Percentiles rank a stretch among this genome's conserved stretches.
Conservation (phyloP, 108 stramenopile species). For the Schizochytrium sp. region DNA sequence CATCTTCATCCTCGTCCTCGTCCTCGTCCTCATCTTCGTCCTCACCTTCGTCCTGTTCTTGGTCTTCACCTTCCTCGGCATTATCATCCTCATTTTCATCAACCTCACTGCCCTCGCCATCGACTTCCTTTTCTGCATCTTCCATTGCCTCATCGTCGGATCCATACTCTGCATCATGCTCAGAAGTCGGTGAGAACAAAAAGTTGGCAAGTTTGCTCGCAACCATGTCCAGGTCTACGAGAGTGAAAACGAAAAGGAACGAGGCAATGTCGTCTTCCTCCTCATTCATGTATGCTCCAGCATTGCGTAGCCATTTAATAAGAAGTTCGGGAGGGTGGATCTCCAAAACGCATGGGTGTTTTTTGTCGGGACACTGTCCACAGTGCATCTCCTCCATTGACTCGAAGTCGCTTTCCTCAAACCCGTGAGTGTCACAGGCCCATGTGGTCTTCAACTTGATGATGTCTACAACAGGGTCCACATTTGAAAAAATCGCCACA, state of each 20-base stretch:
- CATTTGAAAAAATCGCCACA: neutral
- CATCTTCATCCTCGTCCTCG: conserved; percentile 46
- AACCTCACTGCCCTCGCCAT: neutral
- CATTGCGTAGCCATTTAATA: neutral
- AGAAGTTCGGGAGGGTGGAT: neutral
- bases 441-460: neutral
- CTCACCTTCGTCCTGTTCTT: neutral
- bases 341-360: neutral
- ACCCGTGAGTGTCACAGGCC: conserved; percentile 26
- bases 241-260: neutral
- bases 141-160: neutral
- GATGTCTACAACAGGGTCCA: neutral
- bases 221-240: neutral
- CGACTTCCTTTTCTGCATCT: conserved; percentile 1
- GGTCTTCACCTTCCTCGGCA: neutral
- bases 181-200: neutral
- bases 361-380: neutral
- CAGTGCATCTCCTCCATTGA: conserved; percentile 11
- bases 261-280: neutral
- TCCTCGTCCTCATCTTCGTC: neutral
- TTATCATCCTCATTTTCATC: neutral
- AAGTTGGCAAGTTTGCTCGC: neutral
- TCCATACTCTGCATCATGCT: neutral
- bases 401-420: conserved; percentile 25
- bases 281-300: neutral